Conservation (phyloP, 345 rosid genomes). For the Lepidium aucheri region DNA sequence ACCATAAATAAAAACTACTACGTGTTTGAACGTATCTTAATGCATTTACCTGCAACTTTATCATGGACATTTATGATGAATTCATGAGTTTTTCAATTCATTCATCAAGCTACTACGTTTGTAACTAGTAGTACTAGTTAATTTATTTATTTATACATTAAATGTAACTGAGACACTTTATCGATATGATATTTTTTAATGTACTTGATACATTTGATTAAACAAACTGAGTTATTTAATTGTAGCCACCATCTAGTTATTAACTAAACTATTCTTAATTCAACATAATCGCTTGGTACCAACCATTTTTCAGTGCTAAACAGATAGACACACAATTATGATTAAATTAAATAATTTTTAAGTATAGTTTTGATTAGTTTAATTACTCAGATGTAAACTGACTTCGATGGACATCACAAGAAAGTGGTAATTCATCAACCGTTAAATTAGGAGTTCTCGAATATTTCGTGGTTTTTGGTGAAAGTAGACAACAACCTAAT, state of each 20-base stretch:
- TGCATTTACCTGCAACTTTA: not conserved
- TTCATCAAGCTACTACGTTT: no score
- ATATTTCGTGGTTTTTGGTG: constrained; percentile 12
- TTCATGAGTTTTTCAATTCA: not conserved
- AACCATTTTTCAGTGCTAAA: not conserved
- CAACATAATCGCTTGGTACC: not conserved
- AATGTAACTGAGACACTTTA: no score
- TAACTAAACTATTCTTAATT: not conserved
- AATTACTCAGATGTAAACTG: not conserved
- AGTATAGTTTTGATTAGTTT: not conserved
- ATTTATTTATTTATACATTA: no score
- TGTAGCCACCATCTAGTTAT: not conserved
- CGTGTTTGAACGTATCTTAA: not conserved
- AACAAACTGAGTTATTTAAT: not conserved
- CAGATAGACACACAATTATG: not conserved
- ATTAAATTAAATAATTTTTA: not conserved
- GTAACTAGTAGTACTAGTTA: no score
- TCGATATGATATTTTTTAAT: no score
- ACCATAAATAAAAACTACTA: not conserved
- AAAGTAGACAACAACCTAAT: constrained; percentile 21
- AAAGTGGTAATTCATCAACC: not conserved
- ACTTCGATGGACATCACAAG: not conserved
- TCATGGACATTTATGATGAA: not conserved
- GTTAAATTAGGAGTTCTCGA: not conserved
- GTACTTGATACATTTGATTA: not conserved